Percentiles rank a stretch among this genome's conserved stretches.
These are phyloP conservation scores for Sporothrix humicola DNA, from an alignment of 2,329 filamentous ascomycete genomes.

Conservation along the genomic window DNA sequence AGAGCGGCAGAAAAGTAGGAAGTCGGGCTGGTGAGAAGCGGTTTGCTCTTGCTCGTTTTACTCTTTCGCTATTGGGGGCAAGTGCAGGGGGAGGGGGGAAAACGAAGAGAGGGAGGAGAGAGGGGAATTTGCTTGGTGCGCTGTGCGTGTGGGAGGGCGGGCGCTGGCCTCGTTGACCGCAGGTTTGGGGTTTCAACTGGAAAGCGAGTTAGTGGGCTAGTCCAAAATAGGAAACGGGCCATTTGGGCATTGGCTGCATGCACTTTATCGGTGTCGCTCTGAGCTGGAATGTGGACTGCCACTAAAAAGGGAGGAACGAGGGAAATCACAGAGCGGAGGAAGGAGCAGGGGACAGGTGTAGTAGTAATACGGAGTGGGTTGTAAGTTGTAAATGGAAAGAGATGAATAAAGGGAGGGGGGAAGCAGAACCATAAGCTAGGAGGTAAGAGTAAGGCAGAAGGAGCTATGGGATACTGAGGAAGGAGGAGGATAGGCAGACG, in stretches of 20 bases:
- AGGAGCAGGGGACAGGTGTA: constrained; percentile 14
- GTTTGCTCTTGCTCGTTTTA: constrained; percentile 13
- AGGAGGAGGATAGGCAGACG: constrained; percentile 8
- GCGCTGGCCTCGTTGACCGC: constrained; percentile 31
- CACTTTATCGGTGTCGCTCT: background rate
- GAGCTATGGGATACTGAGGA: constrained; percentile 10
- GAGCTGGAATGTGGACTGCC: constrained; percentile 18
- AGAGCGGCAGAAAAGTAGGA: constrained; percentile 20
- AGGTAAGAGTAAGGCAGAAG: background rate
- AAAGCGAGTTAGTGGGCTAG: constrained; percentile 25
- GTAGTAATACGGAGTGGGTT: background rate
- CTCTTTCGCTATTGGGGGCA: constrained; percentile 18
- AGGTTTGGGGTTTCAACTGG: constrained; percentile 27
- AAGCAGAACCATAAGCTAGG: background rate
- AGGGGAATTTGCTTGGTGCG: constrained; percentile 19
- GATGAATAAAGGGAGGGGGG: background rate
- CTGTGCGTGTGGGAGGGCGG: constrained; percentile 10
- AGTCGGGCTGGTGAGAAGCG: background rate
- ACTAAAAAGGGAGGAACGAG: constrained; percentile 6
- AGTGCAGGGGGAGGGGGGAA: constrained; percentile 20
- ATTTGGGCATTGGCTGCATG: constrained; percentile 15
- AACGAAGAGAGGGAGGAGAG: constrained; percentile 14
- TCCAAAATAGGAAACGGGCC: constrained; percentile 17
- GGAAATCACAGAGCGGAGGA: background rate
- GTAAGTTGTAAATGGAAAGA: background rate